Evolutionary conservation across 768 basidiomycete genomes (phyloP), one percentile per base, ranked within the genome.

Genomic region (Mrakia gelida): DNA sequence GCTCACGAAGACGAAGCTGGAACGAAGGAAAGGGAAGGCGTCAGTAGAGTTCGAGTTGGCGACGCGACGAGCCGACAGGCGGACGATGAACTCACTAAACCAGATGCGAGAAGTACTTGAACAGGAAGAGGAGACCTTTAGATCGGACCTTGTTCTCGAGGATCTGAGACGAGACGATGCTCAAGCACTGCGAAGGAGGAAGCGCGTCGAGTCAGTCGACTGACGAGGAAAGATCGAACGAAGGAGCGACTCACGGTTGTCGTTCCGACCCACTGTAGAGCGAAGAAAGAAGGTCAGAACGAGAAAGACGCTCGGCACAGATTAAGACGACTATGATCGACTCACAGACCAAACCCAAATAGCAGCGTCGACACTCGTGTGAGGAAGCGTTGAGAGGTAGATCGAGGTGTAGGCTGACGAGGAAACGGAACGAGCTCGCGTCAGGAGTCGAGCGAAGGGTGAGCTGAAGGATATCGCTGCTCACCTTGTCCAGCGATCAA

Each of bases 401-500:
- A 86, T 80, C 68, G 83, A 83, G 3, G 86, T 84, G 76, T 86
- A 86, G 16, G 84, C 84, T 85, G 67, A 23, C 23, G 41, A 16
- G 13, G 49, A 56, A 23, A 5, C 34, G 3, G 13, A 18, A n/a
- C 9, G 43, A 26, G 38, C 3, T 18, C 11, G 6, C 3, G 23
- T 71, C 59, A 79, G 65, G 38, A 38, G 49, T 43, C 41, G 43
- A 45, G 34, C 1, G 45, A 34, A 16, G 28, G 26, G 11, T 34
- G 7, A 41, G 52, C 16, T 0, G 21, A 45, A 45, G 63, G 23
- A 15, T 49, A 71, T 5, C 9, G 43, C 0, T 3, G 71, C 82
- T 62, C 52, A 81, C 84, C 85, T 82, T 86, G 86, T n/a, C 86
- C 86, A 38, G 84, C 83, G 13, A 86, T 82, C 30, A 86, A 81